Base-by-base conservation (phyloP, 495 filamentous ascomycete genomes). In the Daldinia grandis region DNA sequence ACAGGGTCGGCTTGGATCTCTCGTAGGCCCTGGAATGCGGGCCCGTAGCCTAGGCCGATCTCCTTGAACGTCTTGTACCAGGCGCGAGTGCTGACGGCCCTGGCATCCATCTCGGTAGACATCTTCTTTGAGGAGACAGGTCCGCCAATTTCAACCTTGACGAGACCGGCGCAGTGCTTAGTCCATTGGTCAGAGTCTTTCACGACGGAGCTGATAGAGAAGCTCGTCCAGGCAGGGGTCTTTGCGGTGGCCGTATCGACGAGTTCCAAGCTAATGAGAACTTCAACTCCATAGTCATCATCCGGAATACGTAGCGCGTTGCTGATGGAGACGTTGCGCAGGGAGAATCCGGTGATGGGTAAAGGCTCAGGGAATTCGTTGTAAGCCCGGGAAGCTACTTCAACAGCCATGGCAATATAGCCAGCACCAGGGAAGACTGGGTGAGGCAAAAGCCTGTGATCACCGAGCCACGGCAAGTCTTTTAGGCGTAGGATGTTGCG, bases 371-470 rank as follows among this genome's bases (percentile, higher is more conserved):
- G 55, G 1, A 58, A 50, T 24, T 69, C 65, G 1, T 44, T 5
- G 15, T 73, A 59, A 3, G 37, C 35, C 3, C 33, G 60, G 0
- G 76, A 61, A 0, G 82, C 76, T 0, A 80, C 81, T 64, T 89
- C 87, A 0, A 86, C 51, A 0, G 84, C 85, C 74, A 85, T 83
- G 8, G 76, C 75, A 6, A 85, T 68, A 62, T 84, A 88, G 0
- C 79, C 83, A 5, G 87, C 81, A 7, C 78, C 87, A 25, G 89
- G 88, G 44, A 87, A 84, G 0, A 91, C 76, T 4, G 73, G 49
- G 28, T 69, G 49, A 47, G 53, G 38, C 28, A 33, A 25, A 27
- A 63, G 9, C 14, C 35, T 24, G 21, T 88, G 86, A 27, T 87
- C 82, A 1, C 66, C 49, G 1, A 88, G 56, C 86, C 85, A 89